Base-by-base conservation (phyloP, 2,329 filamentous ascomycete species). In the Zelopaecilomyces penicillatus region DNA sequence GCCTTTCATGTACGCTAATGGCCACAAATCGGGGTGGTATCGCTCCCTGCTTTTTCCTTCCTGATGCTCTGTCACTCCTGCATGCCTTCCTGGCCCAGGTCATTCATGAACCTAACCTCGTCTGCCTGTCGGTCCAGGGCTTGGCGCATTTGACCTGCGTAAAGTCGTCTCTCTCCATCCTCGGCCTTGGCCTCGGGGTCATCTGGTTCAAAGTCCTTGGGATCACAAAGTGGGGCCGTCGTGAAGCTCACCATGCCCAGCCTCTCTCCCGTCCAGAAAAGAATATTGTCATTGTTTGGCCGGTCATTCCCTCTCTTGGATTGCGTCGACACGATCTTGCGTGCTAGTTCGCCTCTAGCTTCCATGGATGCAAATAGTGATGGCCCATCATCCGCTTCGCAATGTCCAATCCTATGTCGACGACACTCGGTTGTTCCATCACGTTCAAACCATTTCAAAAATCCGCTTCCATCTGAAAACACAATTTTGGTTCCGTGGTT, bases 231-330 rank as follows among this genome's bases (percentile, higher is more conserved):
- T 4, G 73, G 63, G 55, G 64, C 58, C 34, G 69, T 65, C 1
- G 80, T 78, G 57, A 86, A 86, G 44, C 67, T 73, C 19, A 94
- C 63, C 46, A 93, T 70, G 0, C 88, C 90, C 39, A 95, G 68
- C 51, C 82, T 82, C 47, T 95, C 88, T 12, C 88, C 90, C 0
- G 89, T 95, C 89, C 89, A 95, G 39, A 95, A 71, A 4, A 95
- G 63, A 9, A 96, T 64, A 54, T 91, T 83, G 55, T 88, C 81
- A 41, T 77, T 61, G 52, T 77, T 79, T 8, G 59, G 54, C 31
- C 57, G 49, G 32, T 56, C 51, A n/a, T 56, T 50, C 37, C 49
- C 64, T 28, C 47, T 46, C 51, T 58, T 39, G 4, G 70, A 68
- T 42, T 66, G 62, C 3, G 77, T 82, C 3, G 86, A 82, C 2